Evolutionary conservation across 257 asterid genomes (phyloP).

Genomic region (Primulina huaijiensis): DNA sequence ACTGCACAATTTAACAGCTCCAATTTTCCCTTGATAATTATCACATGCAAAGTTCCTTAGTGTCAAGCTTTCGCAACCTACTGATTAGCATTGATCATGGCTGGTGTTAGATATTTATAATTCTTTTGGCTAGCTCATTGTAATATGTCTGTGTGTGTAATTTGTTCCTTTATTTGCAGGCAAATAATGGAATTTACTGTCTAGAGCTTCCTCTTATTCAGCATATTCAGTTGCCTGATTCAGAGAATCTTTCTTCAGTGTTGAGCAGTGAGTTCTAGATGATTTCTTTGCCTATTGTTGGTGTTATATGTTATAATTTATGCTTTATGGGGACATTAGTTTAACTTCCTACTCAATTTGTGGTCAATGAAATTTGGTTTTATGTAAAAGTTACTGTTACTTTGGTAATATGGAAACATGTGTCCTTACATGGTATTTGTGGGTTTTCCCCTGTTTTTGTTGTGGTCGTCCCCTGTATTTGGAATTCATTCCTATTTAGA

Average conservation of each 20-base stretch:
- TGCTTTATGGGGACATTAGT: neutral
- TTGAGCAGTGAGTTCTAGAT: constrained; percentile 44
- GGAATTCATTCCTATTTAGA: neutral
- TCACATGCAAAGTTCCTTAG: neutral
- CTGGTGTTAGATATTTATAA: neutral
- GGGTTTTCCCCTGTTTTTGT: neutral
- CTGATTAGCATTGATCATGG: neutral
- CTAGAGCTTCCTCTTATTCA: constrained; percentile 86
- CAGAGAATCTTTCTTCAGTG: constrained; percentile 48
- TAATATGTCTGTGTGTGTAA: neutral
- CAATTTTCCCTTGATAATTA: neutral
- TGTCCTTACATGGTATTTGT: neutral
- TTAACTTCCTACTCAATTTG: neutral
- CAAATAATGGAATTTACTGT: constrained; percentile 49
- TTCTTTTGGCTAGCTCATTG: neutral
- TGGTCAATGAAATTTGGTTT: neutral
- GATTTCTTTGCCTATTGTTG: constrained; percentile 5
- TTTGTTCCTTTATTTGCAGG: constrained; percentile 37
- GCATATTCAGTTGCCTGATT: constrained; percentile 60
- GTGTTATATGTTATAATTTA: constrained; percentile 5
- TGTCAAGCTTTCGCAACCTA: neutral
- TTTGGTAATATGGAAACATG: neutral
- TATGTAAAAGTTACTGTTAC: neutral
- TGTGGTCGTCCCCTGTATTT: neutral
- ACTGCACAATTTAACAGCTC: neutral